Evolutionary conservation across 1,139 yeast genomes (phyloP), one percentile per base, ranked within the genome.

Genomic region (Meyerozyma smithsonii): DNA sequence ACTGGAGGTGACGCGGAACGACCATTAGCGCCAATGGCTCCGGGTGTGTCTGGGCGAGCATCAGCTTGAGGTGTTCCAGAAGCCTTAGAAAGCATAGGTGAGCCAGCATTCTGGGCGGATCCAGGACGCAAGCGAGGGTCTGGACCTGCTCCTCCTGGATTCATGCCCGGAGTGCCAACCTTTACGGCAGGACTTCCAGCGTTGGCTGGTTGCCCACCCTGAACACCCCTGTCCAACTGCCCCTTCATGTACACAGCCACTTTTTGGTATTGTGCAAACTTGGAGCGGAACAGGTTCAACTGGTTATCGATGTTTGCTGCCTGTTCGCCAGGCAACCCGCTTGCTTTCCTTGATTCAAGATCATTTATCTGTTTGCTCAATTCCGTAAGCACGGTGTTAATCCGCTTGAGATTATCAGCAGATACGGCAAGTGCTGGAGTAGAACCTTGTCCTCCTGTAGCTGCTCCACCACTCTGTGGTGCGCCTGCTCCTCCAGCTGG

Each of bases 221-320:
- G 55, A 45, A 33, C 15, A 17, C 21, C 34, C 16, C 34, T 30
- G 3, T 30, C 54, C 40, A 70, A 56, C 47, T 64, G 68, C 36
- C 62, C 58, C 42, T 63, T 61, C 67, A 70, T 67, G 46, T 62
- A 64, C 28, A 60, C 52, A 2, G 72, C 73, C 40, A 63, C 65
- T 41, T 64, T 60, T 40, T 68, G 72, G 46, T 59, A 67, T 42
- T 63, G 66, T 11, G 61, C 55, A 44, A 61, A 64, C 45, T 67
- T 70, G 40, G 54, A 52, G 40, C 59, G 62, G 43, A 61, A 52
- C 36, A 66, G 72, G 12, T 56, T 54, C 28, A 68, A 55, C 48
- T 68, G 67, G 37, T 57, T 54, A 32, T 70, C 74, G 7, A 69
- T 57, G 14, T 59, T 58, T 4, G 61, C 52, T 33, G 53, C 46